phyloP scores from a whole-genome alignment of 805 yeast species.

The Ogataea corticis region DNA sequence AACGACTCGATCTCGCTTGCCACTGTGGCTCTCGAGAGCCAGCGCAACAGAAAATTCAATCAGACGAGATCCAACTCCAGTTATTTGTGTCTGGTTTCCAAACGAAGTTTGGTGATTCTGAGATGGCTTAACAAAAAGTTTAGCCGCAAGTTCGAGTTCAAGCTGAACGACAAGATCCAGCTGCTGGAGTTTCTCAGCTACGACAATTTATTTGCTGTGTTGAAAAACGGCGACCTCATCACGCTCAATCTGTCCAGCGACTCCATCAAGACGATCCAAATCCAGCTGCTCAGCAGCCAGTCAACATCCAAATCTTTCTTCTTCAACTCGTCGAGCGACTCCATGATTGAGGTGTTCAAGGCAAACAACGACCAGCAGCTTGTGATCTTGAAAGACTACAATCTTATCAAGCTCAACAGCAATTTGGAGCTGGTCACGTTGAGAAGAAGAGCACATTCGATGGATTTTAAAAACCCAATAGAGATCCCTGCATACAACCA shows the following conservation, averaged over 20 bases:
- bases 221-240: constrained; percentile 28
- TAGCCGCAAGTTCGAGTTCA: constrained; percentile 27
- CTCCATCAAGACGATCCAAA: constrained; percentile 21
- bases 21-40: constrained; percentile 23
- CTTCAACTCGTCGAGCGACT: constrained; percentile 19
- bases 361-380: constrained; percentile 28
- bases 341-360: constrained; percentile 22
- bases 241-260: constrained; percentile 18
- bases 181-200: constrained; percentile 26
- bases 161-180: constrained; percentile 27
- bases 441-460: constrained; percentile 18
- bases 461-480: constrained; percentile 25
- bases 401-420: constrained; percentile 24
- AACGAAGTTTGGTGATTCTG: constrained; percentile 25
- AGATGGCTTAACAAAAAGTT: constrained; percentile 26
- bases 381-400: constrained; percentile 27
- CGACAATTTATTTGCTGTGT: constrained; percentile 23
- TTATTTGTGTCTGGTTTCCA: constrained; percentile 24
- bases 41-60: constrained; percentile 7
- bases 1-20: constrained; percentile 36
- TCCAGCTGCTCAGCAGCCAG: constrained; percentile 22
- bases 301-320: constrained; percentile 22
- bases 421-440: constrained; percentile 24
- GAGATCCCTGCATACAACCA: constrained; percentile 9
- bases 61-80: constrained; percentile 14